A percentile compares a stretch with the other conserved stretches of the same genome.
phyloP scores from a whole-genome alignment of 768 basidiomycete genomes.

The Russula abietina region DNA sequence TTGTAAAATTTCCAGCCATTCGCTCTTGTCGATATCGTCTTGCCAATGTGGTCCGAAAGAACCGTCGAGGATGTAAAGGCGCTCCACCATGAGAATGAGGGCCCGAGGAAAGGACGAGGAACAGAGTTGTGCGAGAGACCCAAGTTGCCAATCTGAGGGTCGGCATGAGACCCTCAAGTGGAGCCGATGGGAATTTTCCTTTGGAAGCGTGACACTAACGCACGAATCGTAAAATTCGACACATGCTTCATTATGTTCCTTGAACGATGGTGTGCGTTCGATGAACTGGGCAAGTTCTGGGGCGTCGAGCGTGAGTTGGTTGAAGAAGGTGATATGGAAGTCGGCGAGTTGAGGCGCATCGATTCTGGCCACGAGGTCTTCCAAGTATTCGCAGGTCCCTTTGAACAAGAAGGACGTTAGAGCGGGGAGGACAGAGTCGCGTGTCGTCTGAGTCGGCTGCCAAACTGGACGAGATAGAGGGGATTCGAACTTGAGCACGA shows the following conservation, averaged over 20 bases:
- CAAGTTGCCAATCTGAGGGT: not conserved
- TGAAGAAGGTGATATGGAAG: not conserved
- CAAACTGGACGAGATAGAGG: not conserved
- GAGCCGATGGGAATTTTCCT: not conserved
- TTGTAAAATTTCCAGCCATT: not conserved
- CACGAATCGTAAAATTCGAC: not conserved
- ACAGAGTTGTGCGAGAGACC: not conserved
- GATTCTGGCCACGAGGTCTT: not conserved
- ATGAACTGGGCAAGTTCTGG: not conserved
- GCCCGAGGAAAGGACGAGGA: not conserved
- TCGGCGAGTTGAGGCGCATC: not conserved
- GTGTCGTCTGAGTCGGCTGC: too few species aligned
- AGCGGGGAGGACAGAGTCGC: not conserved
- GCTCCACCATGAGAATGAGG: not conserved
- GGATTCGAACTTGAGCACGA: not conserved
- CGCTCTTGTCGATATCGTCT: not conserved
- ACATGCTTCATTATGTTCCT: not conserved
- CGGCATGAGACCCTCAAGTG: not conserved
- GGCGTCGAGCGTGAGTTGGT: not conserved
- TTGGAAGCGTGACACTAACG: too few species aligned
- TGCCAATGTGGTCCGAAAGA: not conserved
- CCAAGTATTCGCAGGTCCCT: not conserved
- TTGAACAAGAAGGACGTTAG: not conserved
- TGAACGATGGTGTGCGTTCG: not conserved
- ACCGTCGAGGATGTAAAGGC: not conserved